These are phyloP conservation scores for Leccinum solheimii DNA, from an alignment of 1,284 basidiomycete genomes.

Conservation along the genomic window DNA sequence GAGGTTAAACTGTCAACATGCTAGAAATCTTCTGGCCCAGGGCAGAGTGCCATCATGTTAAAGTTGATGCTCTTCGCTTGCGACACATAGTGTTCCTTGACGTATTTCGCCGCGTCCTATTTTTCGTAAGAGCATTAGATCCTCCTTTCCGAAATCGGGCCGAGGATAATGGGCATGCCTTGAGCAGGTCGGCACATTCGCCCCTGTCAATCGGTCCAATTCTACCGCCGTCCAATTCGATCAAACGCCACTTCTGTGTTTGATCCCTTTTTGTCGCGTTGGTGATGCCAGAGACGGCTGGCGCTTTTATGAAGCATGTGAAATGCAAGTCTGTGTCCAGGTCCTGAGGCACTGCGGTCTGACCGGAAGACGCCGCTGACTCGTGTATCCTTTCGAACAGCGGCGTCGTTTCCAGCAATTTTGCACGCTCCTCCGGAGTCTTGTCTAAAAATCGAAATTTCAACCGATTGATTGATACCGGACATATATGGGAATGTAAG, in stretches of 20 bases:
- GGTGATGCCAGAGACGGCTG: slow-evolving; percentile 31
- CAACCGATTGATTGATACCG: background rate
- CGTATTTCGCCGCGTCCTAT: slow-evolving; percentile 69
- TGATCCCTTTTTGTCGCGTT: slow-evolving; percentile 17
- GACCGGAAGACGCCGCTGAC: slow-evolving; percentile 66
- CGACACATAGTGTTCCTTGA: slow-evolving; percentile 65
- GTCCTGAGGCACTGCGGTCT: slow-evolving; percentile 55
- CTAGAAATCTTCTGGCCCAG: slow-evolving; percentile 20
- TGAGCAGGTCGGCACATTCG: slow-evolving; percentile 57
- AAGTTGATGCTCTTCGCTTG: slow-evolving; percentile 58
- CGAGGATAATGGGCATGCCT: slow-evolving; percentile 38
- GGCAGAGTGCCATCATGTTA: slow-evolving; percentile 50
- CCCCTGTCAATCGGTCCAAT: slow-evolving; percentile 80
- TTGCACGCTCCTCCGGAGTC: slow-evolving; percentile 70
- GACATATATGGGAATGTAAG: background rate
- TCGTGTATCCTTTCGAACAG: slow-evolving; percentile 79
- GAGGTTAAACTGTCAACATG: background rate
- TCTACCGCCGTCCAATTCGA: slow-evolving; percentile 83
- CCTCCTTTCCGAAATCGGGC: background rate
- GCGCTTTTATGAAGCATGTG: slow-evolving; percentile 78
- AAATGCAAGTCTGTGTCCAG: slow-evolving; percentile 80
- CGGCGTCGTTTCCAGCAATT: slow-evolving; percentile 70
- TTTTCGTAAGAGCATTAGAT: background rate
- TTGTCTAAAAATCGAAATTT: slow-evolving; percentile 43
- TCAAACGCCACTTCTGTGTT: slow-evolving; percentile 44